phyloP scores from a whole-genome alignment of 257 asterid genomes.

The Nicotiana sylvestris region DNA sequence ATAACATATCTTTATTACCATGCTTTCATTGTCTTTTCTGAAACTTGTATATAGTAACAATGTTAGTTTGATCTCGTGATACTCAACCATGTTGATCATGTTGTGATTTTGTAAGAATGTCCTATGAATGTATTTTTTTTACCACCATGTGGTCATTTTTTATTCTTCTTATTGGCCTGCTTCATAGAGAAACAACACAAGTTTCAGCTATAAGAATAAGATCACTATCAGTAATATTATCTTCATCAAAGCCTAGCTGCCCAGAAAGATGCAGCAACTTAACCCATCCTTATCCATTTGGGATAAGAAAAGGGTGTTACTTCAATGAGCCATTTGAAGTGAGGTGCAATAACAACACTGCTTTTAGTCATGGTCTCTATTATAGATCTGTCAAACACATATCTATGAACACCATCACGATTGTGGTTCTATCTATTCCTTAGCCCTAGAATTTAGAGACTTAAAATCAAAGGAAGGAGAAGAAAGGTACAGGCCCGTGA shows the following conservation, averaged over 20 bases:
- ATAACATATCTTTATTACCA: no score
- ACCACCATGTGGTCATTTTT: neutral
- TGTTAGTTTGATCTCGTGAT: no score
- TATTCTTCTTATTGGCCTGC: neutral
- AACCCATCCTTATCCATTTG: constrained; percentile 56
- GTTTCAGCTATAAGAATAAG: neutral
- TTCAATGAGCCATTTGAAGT: constrained; percentile 14
- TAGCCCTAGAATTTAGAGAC: neutral
- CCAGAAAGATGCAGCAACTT: neutral
- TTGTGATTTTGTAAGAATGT: no score
- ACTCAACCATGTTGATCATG: no score
- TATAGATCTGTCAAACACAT: neutral
- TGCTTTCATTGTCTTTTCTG: no score
- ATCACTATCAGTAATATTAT: neutral
- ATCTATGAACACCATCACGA: constrained; percentile 12
- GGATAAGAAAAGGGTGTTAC: constrained; percentile 33
- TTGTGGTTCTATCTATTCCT: neutral
- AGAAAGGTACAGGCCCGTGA: no score
- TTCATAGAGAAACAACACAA: neutral
- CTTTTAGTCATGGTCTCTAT: fast-evolving
- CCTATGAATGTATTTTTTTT: neutral
- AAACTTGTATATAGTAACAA: no score
- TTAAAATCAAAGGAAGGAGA: no score
- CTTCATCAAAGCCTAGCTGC: constrained; percentile 33
- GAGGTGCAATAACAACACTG: neutral